Percentiles rank a stretch among this genome's conserved stretches.
phyloP scores from a whole-genome alignment of 352 stramenopile species.

The Pythium graminicola region DNA sequence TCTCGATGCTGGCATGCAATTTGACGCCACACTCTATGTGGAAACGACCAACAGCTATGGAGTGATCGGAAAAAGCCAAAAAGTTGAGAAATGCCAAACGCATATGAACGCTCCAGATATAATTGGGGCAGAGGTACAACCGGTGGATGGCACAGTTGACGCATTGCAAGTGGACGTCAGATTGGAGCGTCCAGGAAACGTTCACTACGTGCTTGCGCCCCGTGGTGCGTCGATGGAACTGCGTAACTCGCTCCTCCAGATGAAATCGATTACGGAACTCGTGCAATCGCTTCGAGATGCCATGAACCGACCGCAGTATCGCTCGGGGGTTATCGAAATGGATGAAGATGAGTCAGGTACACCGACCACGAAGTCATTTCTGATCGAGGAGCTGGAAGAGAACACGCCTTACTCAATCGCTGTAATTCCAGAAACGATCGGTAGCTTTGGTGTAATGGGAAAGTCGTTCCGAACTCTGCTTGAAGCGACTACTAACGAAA shows the following conservation, averaged over 20 bases:
- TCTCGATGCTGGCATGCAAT: constrained; percentile 36
- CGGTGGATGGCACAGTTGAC: constrained; percentile 46
- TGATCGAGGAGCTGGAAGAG: constrained; percentile 36
- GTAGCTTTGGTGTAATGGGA: constrained; percentile 58
- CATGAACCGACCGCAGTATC: background rate
- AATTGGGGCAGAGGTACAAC: constrained; percentile 18
- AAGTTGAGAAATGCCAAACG: constrained; percentile 30
- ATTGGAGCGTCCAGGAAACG: constrained; percentile 34
- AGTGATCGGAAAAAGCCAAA: constrained; percentile 30
- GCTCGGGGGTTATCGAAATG: background rate
- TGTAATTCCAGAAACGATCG: constrained; percentile 55
- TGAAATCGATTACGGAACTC: constrained; percentile 29
- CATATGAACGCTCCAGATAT: constrained; percentile 49
- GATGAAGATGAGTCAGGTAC: background rate
- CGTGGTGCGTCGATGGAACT: constrained; percentile 8
- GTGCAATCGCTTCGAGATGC: background rate
- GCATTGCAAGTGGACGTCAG: constrained; percentile 37
- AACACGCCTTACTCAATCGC: constrained; percentile 44
- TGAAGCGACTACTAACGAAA: constrained; percentile 56
- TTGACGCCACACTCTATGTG: constrained; percentile 38
- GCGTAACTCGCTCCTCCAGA: constrained; percentile 29
- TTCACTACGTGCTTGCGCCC: constrained; percentile 44
- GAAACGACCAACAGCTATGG: constrained; percentile 51
- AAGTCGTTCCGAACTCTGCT: constrained; percentile 33
- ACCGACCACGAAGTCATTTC: background rate